Evolutionary conservation across 2,329 filamentous ascomycete genomes (phyloP), one percentile per base, ranked within the genome.

Genomic region (Alternaria incomplexa): DNA sequence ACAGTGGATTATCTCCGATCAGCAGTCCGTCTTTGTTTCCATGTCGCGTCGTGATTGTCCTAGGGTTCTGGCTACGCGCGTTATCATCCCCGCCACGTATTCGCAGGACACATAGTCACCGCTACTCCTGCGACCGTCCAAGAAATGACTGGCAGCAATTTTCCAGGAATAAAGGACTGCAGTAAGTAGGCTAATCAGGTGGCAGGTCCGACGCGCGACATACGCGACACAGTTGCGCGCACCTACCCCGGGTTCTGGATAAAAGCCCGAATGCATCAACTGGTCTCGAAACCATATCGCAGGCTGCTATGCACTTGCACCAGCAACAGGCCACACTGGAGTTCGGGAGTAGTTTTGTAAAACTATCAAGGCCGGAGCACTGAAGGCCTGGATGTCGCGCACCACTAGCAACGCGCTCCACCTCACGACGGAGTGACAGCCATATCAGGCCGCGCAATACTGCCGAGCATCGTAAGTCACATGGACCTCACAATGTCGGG

Each of bases 81-180:
- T 55, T 23, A 15, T 44, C 46, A 23, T 17, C 32, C 12, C n/a
- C 47, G 47, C 47, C 47, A 22, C 50, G 61, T 53, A 65, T 51
- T 56, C 47, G 47, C 56, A 65, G 58, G 50, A 56, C 51, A 50
- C 62, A 60, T 64, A 43, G 50, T 28, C 46, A 45, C 46, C 55
- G 48, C 48, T 51, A 51, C 20, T 56, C 28, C 48, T 17, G 28
- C 48, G 22, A 51, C 48, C 28, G 28, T 20, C 48, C 28, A 51
- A 22, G 48, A 26, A 15, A 51, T 22, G 30, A 23, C 28, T 51
- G 48, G 48, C 28, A 51, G 9, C 48, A 36, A 25, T 32, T 40
- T 22, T 56, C 20, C 43, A 15, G 26, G 17, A 23, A 51, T 22
- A 9, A 23, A 51, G 15, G 28, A 51, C 7, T 17, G 47, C 47